Base-by-base conservation (phyloP, 495 filamentous ascomycete species). In the Hypomontagnella submonticulosa region DNA sequence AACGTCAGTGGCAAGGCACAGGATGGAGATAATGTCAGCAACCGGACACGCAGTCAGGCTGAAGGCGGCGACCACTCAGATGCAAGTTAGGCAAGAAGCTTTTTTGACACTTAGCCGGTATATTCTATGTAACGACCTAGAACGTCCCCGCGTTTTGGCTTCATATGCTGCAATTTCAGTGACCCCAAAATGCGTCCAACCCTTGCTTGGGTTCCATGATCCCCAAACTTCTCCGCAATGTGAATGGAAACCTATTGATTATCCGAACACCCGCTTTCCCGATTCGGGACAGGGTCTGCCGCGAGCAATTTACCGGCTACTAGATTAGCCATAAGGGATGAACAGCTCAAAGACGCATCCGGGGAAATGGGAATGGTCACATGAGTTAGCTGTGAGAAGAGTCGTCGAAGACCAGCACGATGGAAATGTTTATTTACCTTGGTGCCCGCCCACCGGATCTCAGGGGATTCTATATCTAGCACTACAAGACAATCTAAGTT, bases 211-310 rank as follows among this genome's bases (percentile, higher is more conserved):
- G 19, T 13, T 30, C 53, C 53, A 27, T 42, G 36, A 42, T 53
- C 62, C 49, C 55, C 54, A 65, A n/a, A 43, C 46, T 49, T 54
- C 62, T 59, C 62, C 62, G 62, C 62, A 54, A 20, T 23, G 16
- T 18, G 11, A 47, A 65, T 65, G 32, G 20, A 18, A 48, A 27
- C 20, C 18, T 48, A 27, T 33, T 65, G 18, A 65, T 59, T 65
- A 65, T 36, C 62, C 62, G 62, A 59, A 54, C 55, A 44, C 42
- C 62, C 62, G 62, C 20, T 48, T 65, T 59, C 62, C 62, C 38
- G 1, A 54, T 65, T 50, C 27, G 62, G 62, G 33, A 40, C n/a
- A 44, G 19, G 40, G 32, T 44, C 34, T 32, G 20, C 54, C 55
- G 48, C n/a, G 34, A 41, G 18, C 27, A 20, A 65, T 65, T 59